Evolutionary conservation across 805 yeast genomes (phyloP), one percentile per base, ranked within the genome.

Genomic region (Wickerhamomyces alni): DNA sequence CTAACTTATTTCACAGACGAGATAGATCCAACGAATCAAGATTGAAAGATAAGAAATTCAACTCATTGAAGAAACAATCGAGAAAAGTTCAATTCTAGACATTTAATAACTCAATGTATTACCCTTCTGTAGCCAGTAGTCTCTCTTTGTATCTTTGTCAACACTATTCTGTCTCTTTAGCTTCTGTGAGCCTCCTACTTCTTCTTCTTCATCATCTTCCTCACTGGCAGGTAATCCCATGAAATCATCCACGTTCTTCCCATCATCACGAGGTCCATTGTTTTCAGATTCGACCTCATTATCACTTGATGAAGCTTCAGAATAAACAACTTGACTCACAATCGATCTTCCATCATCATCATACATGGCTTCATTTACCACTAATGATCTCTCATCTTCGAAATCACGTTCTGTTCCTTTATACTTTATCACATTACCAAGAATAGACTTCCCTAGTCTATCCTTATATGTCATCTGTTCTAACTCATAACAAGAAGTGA

Each of bases 371-470:
- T 75, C 74, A 57, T 84, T 84, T 4, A 64, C 57, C 3, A 82
- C 85, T 43, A 72, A 61, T 30, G 62, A 64, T 58, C 94, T 70
- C 42, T 84, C 91, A 60, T 85, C 93, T 37, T 74, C 77, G 56
- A 85, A 85, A 55, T 83, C 87, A 57, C 95, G 67, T 49, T 73
- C 77, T 46, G 76, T 77, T 8, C 95, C 95, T 43, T 72, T 75
- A 55, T 78, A 82, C 51, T 77, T 80, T 44, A 87, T 83, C 13
- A 86, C 82, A 45, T 82, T 85, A 3, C 95, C 95, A 39, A 87
- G 62, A 7, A 87, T 80, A 49, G 87, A 82, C 59, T 75, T 76
- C 0, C 87, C 89, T 7, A 78, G 50, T 43, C 95, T 65, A 39
- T 74, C 70, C 51, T 76, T 81, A 52, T 80, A 82, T 0, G 85